Evolutionary conservation across 2,329 filamentous ascomycete genomes (phyloP).

Genomic region (Fusarium sp.): DNA sequence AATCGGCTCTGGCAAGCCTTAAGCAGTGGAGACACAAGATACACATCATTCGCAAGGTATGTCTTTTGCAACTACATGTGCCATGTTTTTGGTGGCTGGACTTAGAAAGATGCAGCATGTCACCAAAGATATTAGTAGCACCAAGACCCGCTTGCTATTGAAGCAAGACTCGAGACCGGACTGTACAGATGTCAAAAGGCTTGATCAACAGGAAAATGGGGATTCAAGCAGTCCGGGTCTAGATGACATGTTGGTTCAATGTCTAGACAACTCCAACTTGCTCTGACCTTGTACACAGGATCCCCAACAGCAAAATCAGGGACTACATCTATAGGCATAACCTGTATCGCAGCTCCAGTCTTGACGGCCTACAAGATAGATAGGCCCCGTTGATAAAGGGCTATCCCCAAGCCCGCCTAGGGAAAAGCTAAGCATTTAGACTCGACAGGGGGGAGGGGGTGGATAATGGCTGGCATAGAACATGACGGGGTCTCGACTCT

Average conservation of each 20-base stretch:
- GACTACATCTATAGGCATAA: slow-evolving; percentile 77
- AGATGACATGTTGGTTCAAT: background rate
- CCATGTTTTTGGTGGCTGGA: background rate
- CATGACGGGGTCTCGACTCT: background rate
- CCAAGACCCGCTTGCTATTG: slow-evolving; percentile 84
- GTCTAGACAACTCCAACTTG: background rate
- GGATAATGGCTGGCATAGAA: background rate
- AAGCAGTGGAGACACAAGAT: slow-evolving; percentile 88
- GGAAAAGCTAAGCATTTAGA: background rate
- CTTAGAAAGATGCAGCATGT: slow-evolving; percentile 61
- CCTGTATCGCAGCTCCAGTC: slow-evolving; percentile 64
- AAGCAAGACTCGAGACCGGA: slow-evolving; percentile 85
- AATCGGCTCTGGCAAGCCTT: slow-evolving; percentile 85
- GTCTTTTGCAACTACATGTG: background rate
- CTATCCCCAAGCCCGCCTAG: background rate
- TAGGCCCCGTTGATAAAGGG: background rate
- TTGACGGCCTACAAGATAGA: background rate
- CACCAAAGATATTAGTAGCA: slow-evolving; percentile 87
- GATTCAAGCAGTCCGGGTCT: background rate
- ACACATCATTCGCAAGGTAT: slow-evolving; percentile 76
- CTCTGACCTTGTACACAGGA: slow-evolving; percentile 38
- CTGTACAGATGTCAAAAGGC: slow-evolving; percentile 59
- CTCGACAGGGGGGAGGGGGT: background rate
- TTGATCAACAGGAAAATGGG: background rate
- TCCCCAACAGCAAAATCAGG: slow-evolving; percentile 76